Base-by-base conservation (phyloP, 2,329 filamentous ascomycete species). In the Ophiognomonia clavigignenti-juglandacearum region DNA sequence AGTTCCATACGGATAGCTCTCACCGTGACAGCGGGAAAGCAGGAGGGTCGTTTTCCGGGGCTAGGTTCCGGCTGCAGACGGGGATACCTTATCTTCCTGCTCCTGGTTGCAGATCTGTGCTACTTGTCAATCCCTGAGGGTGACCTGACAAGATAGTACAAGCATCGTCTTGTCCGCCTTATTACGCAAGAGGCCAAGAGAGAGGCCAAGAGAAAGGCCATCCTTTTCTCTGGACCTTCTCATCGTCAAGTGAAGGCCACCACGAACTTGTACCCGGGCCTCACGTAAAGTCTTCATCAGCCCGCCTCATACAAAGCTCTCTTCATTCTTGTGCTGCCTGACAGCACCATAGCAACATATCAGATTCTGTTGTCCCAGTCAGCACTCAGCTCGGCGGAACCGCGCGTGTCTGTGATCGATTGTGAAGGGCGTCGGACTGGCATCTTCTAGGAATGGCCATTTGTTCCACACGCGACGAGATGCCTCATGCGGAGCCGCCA, bases 401-500 rank as follows among this genome's bases (percentile, higher is more conserved):
- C 22, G 26, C n/a, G 19, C 31, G 34, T 36, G 7, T 24, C 31
- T 23, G 6, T 23, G 9, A 11, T 34, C 23, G 38, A 41, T 27
- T 32, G 42, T 31, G 35, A 24, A 18, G 40, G 45, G 35, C 29
- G 32, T 27, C 39, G 27, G 39, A 19, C 27, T 19, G 18, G 27
- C 23, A 11, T 45, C 35, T 37, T 49, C 34, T 45, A 49, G 49
- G 49, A 48, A 52, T 52, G 49, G 49, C 49, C 46, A 52, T 49
- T 43, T 52, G 49, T 29, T 49, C 49, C 18, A 20, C 49, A 40
- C 45, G 41, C 24, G 40, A 45, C 42, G 49, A 52, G 39, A 52
- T 52, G 49, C 49, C 49, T 49, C 57, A 60, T 50, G 58, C 63
- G 53, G 61, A 64, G 38, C 58, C 66, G 39, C 58, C 62, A 46